phyloP scores from a whole-genome alignment of 225 moss, liverwort and hornwort genomes.

The Bryoerythrophyllum caledonicum region DNA sequence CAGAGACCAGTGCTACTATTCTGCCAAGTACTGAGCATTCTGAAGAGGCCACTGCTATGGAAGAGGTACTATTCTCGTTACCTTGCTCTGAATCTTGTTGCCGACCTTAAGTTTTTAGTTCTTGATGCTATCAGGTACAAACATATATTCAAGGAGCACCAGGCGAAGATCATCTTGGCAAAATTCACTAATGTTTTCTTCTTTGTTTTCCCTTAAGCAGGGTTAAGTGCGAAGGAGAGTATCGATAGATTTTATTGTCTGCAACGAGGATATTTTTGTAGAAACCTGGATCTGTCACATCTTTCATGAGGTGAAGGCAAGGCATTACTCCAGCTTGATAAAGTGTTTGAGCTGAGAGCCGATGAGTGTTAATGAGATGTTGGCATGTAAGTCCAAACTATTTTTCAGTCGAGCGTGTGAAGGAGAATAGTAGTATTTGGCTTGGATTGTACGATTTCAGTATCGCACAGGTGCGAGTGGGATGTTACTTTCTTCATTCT shows the following conservation, averaged over 20 bases:
- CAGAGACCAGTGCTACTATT: conserved; percentile 2
- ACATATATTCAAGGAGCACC: neutral
- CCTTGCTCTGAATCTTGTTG: neutral
- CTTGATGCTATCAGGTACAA: neutral
- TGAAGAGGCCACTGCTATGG: conserved; percentile 28
- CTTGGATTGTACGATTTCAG: no score
- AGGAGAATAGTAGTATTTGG: no score
- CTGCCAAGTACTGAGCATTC: conserved; percentile 18
- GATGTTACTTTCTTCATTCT: no score
- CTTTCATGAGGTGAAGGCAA: neutral
- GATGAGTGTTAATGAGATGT: neutral
- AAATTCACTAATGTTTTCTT: neutral
- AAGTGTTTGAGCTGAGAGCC: neutral
- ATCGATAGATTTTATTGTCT: neutral
- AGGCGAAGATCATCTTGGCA: neutral
- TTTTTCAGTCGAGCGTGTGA: no score
- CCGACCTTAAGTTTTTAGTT: neutral
- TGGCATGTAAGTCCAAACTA: no score
- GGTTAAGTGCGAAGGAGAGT: conserved; percentile 17
- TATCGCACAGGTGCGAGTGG: no score
- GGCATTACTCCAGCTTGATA: neutral
- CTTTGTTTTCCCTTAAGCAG: conserved; percentile 2
- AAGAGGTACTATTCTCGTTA: conserved; percentile 28
- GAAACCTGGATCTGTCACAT: neutral
- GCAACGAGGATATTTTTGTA: neutral